Evolutionary conservation across 306 rosid species (phyloP).

Genomic region (Arachis hypogaea): DNA sequence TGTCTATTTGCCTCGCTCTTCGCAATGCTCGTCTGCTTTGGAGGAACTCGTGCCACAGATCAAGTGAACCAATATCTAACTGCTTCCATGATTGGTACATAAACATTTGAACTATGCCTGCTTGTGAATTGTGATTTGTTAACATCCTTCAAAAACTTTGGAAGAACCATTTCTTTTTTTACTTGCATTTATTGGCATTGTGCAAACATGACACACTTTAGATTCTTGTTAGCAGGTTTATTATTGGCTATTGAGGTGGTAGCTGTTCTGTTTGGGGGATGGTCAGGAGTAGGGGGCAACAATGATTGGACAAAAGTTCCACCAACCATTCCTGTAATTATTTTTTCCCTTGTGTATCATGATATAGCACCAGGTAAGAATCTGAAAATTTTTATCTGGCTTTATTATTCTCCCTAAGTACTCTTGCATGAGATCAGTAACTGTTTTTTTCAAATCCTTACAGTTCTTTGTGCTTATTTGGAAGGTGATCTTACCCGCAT

Average conservation of each 20-base stretch:
- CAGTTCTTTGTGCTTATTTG: slow-evolving; percentile 84
- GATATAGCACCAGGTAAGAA: slow-evolving; percentile 68
- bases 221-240: slow-evolving; percentile 54
- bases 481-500: slow-evolving; percentile 65
- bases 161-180: no score
- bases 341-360: slow-evolving; percentile 73
- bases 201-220: background rate
- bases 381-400: background rate
- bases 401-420: background rate
- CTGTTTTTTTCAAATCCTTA: slow-evolving; percentile 15
- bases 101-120: background rate
- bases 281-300: slow-evolving; percentile 56
- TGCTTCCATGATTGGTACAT: slow-evolving; percentile 67
- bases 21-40: slow-evolving; percentile 58
- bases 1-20: slow-evolving; percentile 60
- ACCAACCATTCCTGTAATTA: slow-evolving; percentile 60
- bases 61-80: slow-evolving; percentile 73
- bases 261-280: slow-evolving; percentile 58
- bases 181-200: no score
- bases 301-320: slow-evolving; percentile 66
- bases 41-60: slow-evolving; percentile 64
- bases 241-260: slow-evolving; percentile 63
- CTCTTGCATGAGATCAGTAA: background rate
- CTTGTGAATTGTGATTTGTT: slow-evolving; percentile 14
- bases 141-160: background rate